phyloP scores from a whole-genome alignment of 345 rosid genomes.

The Eucalyptus sp. region DNA sequence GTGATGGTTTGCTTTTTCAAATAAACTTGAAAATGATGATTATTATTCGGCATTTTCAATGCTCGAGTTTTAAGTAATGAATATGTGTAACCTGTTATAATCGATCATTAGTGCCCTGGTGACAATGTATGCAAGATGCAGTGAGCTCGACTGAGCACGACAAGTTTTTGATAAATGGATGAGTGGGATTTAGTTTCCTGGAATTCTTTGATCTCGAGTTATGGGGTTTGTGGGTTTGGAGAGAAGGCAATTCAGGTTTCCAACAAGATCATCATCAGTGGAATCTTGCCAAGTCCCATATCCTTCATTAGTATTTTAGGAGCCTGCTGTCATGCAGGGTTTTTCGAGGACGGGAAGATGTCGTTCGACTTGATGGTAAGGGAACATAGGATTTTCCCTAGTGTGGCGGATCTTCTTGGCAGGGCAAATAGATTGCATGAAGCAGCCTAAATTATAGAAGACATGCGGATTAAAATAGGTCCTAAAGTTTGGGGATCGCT shows the following conservation, averaged over 20 bases:
- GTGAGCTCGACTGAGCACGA: too few relatives aligned
- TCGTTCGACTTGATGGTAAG: slow-evolving; percentile 45
- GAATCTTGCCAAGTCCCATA: slow-evolving; percentile 50
- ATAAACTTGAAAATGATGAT: too few relatives aligned
- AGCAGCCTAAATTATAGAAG: slow-evolving; percentile 57
- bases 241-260: slow-evolving; percentile 50
- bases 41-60: too few relatives aligned
- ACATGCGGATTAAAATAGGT: slow-evolving; percentile 57
- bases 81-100: too few relatives aligned
- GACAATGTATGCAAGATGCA: too few relatives aligned
- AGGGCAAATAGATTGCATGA: slow-evolving; percentile 74
- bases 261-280: slow-evolving; percentile 40
- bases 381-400: slow-evolving; percentile 49
- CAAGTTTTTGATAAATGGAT: too few relatives aligned
- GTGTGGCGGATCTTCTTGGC: slow-evolving; percentile 75
- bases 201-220: slow-evolving; percentile 53
- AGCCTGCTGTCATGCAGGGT: slow-evolving; percentile 88
- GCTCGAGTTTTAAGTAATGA: too few relatives aligned
- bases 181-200: slow-evolving; percentile 81
- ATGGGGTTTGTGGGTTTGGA: slow-evolving; percentile 76
- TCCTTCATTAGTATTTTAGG: slow-evolving; percentile 67
- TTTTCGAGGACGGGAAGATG: slow-evolving; percentile 65
- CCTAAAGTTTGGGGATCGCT: slow-evolving; percentile 84
- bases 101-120: too few relatives aligned
- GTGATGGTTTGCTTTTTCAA: too few relatives aligned